These are phyloP conservation scores for Lasiodiplodia sp. DNA, from an alignment of 2,329 filamentous ascomycete species.

Conservation along the genomic window DNA sequence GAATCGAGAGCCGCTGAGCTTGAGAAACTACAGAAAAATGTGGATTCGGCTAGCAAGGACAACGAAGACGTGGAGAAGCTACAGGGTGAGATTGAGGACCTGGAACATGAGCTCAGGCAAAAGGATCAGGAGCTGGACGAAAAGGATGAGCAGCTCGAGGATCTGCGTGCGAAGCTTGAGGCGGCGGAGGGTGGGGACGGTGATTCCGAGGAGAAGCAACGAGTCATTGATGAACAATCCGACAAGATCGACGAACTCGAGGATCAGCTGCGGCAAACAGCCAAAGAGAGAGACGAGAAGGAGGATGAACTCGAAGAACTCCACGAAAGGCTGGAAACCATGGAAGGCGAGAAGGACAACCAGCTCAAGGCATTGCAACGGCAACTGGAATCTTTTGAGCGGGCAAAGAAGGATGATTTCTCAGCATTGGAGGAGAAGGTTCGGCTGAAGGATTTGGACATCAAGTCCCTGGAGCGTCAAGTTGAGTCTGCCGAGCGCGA, in stretches of 20 bases:
- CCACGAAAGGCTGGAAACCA: constrained; percentile 49
- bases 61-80: constrained; percentile 48
- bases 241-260: constrained; percentile 45
- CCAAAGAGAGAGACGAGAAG: constrained; percentile 41
- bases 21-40: constrained; percentile 42
- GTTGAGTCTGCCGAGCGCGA: constrained; percentile 41
- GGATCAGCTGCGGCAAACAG: constrained; percentile 38
- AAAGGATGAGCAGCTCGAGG: constrained; percentile 47
- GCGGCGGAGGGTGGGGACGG: constrained; percentile 40
- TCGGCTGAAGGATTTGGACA: constrained; percentile 46
- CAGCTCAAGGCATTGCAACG: constrained; percentile 46
- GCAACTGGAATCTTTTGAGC: constrained; percentile 42
- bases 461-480: constrained; percentile 45
- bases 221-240: constrained; percentile 41
- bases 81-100: constrained; percentile 43
- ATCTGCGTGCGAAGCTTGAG: constrained; percentile 43
- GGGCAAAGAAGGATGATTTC: constrained; percentile 39
- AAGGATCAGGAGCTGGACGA: constrained; percentile 47
- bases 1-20: constrained; percentile 52
- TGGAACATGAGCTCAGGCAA: constrained; percentile 43
- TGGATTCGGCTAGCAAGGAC: constrained; percentile 41
- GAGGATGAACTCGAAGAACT: constrained; percentile 53
- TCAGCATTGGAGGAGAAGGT: constrained; percentile 42
- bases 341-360: constrained; percentile 45
- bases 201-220: constrained; percentile 42